Evolutionary conservation across 1,284 basidiomycete genomes (phyloP), one percentile per base, ranked within the genome.

Genomic region (Sporisorium iseilematis-ciliati): DNA sequence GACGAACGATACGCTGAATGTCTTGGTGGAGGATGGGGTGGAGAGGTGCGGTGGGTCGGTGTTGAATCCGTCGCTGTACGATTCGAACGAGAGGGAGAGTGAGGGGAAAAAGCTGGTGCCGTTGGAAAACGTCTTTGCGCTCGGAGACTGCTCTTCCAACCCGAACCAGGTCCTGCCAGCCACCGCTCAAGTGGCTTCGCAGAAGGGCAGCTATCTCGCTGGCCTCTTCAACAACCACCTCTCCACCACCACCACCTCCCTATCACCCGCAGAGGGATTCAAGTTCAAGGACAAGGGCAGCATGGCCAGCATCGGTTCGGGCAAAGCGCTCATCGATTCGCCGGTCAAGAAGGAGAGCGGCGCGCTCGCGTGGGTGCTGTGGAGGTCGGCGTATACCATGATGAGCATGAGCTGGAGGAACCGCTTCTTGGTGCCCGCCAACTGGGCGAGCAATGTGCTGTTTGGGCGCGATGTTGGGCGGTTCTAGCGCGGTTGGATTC

Each of bases 401-500:
- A 90, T 91, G 88, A 91, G 31, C 2, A 87, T 95, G 72, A 91
- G 91, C 76, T 83, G 89, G 82, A 87, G 92, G 82, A 95, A 94
- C 85, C 91, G 91, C 0, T 60, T 64, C 60, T 57, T 63, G 31
- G 65, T 77, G 1, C 66, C 71, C 57, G 78, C 78, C 11, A 70
- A 57, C 67, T 87, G 87, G 85, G 67, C 80, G 40, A 75, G 83
- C 59, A 82, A 84, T 26, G 76, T 90, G 89, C 89, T 93, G 64
- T 92, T 93, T 81, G 93, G 93, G 7, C 89, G 93, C 18, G 92
- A 94, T 83, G 86, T 94, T 52, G 92, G 90, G 11, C 89, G 91
- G 20, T 93, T 93, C 85, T 93, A 49, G 3, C 23, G 16, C 21
- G n/a, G 41, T n/a, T n/a, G 29, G 29, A 29, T 29, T 29, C 29